Evolutionary conservation across 257 asterid genomes (phyloP), one percentile per base, ranked within the genome.

Genomic region (Solanum lycopersicoides): DNA sequence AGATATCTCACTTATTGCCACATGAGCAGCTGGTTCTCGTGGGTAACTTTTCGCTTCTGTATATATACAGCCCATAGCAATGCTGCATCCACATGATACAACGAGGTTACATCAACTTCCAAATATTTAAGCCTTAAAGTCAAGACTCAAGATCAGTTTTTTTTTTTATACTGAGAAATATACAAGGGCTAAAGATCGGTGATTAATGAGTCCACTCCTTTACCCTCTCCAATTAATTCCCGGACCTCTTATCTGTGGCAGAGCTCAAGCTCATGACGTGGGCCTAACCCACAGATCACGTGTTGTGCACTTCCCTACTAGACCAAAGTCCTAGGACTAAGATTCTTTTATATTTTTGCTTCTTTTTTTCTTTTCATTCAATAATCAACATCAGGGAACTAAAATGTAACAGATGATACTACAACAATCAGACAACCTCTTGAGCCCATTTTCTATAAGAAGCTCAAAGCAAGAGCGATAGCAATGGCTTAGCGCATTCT

Each of bases 1-100:
- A 86, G 87, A 60, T 34, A 87, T 86, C 99, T 92, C 88, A 97
- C 99, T 93, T 89, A 97, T 97, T 89, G 99, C 99, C 82, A 97
- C 99, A 88, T 97, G 99, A 11, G 99, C 98, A 89, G 99, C 99
- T 83, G 98, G 99, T 93, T 97, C 99, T 87, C 99, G 95, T 25
- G 99, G 99, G 91, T 96, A 97, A 90, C 93, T 94, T 91, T 97
- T 97, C 87, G 97, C 91, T 91, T 97, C 99, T 20, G 99, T 96
- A 90, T 97, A 97, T 91, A 97, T 94, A 91, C 99, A 97, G 77
- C 98, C 99, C 90, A 91, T 87, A 35, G 98, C 98, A 92, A 97
- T 93, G 93, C 99, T 97, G 94, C 93, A 93, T 45, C 88, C 37
- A 73, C 87, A 91, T 47, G 39, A 76, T 79, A 82, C 37, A 84